A percentile compares a stretch with the other conserved stretches of the same genome.
These are phyloP conservation scores for Penicillium frequentans DNA, from an alignment of 2,329 filamentous ascomycete species.

Conservation along the genomic window DNA sequence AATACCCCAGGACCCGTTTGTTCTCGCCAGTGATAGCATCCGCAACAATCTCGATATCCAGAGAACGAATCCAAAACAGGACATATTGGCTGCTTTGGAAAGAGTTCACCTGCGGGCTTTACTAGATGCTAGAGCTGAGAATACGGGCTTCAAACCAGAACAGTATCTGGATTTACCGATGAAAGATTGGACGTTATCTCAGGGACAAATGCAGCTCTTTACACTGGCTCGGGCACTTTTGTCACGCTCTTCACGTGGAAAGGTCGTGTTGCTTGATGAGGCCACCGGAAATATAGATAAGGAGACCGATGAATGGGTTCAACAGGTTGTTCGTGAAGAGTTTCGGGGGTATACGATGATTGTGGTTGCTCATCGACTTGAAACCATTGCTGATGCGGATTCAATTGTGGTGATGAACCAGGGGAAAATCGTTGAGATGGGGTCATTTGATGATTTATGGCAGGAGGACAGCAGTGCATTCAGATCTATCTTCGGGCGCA, in stretches of 20 bases:
- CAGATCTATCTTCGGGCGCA: not conserved
- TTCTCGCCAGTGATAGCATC: not conserved
- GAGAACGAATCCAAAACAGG: not conserved
- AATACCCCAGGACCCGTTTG: not conserved
- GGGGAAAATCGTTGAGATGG: conserved; percentile 6
- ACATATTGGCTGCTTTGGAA: not conserved
- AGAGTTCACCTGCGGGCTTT: not conserved
- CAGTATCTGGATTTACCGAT: not conserved
- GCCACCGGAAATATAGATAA: not conserved
- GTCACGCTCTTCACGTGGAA: not conserved
- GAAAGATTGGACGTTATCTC: not conserved
- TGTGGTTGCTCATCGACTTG: not conserved
- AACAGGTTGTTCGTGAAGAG: not conserved
- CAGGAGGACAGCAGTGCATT: not conserved
- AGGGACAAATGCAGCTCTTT: not conserved
- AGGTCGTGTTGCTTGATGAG: not conserved
- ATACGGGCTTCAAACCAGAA: not conserved
- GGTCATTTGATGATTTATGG: not conserved
- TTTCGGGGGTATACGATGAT: not conserved
- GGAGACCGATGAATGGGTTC: not conserved
- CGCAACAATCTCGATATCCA: not conserved
- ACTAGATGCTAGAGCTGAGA: not conserved
- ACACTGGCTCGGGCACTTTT: not conserved
- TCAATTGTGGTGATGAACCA: not conserved
- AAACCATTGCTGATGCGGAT: not conserved